Conservation (phyloP, 2,329 filamentous ascomycete species). For the Sporothrix globosa region DNA sequence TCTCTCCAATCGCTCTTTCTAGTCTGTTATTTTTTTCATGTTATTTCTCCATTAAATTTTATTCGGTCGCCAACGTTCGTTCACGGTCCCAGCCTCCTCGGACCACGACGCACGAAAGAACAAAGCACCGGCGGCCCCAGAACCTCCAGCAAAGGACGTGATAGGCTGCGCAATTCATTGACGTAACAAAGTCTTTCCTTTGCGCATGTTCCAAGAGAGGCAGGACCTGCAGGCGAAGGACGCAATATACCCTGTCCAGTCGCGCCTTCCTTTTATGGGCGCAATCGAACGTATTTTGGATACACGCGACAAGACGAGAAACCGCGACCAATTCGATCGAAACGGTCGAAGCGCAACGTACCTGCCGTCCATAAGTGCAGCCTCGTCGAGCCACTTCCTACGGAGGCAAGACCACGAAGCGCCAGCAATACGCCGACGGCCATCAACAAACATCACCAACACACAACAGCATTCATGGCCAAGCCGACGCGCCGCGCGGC, state of each 20-base stretch:
- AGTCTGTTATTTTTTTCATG: slow-evolving; percentile 19
- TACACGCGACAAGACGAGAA: slow-evolving; percentile 6
- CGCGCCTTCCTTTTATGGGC: slow-evolving; percentile 8
- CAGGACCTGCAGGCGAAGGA: neutral
- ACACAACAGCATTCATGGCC: neutral
- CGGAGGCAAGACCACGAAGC: neutral
- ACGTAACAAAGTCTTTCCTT: neutral
- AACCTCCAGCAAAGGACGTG: neutral
- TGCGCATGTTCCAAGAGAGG: no score
- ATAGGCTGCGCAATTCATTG: neutral
- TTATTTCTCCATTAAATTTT: slow-evolving; percentile 12
- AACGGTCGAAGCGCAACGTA: neutral
- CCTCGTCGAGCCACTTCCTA: neutral
- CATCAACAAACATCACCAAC: neutral
- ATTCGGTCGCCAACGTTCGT: slow-evolving; percentile 6
- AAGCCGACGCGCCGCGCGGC: slow-evolving; percentile 3
- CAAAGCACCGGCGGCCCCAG: neutral
- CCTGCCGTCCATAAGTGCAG: neutral
- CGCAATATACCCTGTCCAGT: neutral
- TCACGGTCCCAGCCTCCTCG: neutral
- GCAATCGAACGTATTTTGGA: neutral
- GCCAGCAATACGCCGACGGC: neutral
- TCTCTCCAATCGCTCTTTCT: neutral
- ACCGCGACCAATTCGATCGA: neutral
- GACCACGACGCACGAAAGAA: neutral